Base-by-base conservation (phyloP, 306 rosid genomes). In the Benincasa hispida region DNA sequence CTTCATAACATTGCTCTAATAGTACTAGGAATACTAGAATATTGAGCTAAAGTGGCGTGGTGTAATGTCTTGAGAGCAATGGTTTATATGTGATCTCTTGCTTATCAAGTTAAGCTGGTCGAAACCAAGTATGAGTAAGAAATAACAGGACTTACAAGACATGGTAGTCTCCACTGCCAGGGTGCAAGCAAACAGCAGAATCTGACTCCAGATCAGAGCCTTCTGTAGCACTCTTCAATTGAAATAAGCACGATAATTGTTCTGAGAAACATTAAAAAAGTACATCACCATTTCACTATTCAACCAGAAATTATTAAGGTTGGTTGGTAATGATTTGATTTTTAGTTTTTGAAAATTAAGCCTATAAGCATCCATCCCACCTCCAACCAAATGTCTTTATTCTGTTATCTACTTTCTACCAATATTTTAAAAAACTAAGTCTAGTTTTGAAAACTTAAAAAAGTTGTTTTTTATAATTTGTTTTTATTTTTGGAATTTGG, bases 81-180 rank as follows among this genome's bases (percentile, higher is more conserved):
- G 72, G 72, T 63, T 34, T 34, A 69, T 42, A 12, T 14, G 55
- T 27, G 57, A 45, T 15, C 75, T 68, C 76, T 27, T 27, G 10
- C 41, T 18, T 72, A 17, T 4, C 42, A 18, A 50, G 59, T 48
- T 47, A 24, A 45, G 57, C 75, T 69, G 13, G 21, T 69, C n/a
- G n/a, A 45, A 69, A 8, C 75, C 11, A 3, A 69, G 35, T 69
- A 25, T 15, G 12, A 67, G 15, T 28, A 30, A 42, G 63, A 67
- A 68, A 56, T 62, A 50, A 73, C 74, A 66, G 35, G 79, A 87
- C 99, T 89, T 82, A 94, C 99, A 92, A 90, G 76, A 92, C 93
- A 81, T 89, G 93, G 87, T 85, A 87, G 45, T 94, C 97, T 55
- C 96, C 93, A 61, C 86, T 88, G 76, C 96, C 93, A 22, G 96